Conservation (phyloP, 352 stramenopile species). For the Globisporangium carolinianum region DNA sequence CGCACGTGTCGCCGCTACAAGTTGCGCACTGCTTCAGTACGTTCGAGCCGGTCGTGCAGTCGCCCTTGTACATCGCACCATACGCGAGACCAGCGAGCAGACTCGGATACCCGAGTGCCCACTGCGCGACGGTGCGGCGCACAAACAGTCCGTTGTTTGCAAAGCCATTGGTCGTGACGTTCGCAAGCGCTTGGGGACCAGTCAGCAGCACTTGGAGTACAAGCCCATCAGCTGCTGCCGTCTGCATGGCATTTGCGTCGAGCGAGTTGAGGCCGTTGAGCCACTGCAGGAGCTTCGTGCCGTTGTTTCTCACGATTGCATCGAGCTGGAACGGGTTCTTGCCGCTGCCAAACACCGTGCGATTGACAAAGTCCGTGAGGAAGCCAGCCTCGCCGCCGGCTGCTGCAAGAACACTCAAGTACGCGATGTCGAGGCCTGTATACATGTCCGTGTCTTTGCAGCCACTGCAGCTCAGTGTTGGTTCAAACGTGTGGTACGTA, state of each 20-base stretch:
- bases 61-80: constrained; percentile 42
- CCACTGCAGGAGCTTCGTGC: constrained; percentile 61
- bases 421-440: constrained; percentile 49
- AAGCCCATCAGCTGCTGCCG: too few species aligned
- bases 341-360: constrained; percentile 29
- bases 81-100: constrained; percentile 52
- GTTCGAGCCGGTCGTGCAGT: constrained; percentile 26
- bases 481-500: constrained; percentile 61
- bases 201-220: constrained; percentile 4
- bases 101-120: constrained; percentile 67
- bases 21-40: constrained; percentile 38
- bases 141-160: constrained; percentile 73
- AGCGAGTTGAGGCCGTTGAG: constrained; percentile 77
- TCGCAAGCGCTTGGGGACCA: constrained; percentile 23
- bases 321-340: constrained; percentile 16
- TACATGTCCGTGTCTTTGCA: constrained; percentile 55
- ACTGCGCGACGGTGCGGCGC: constrained; percentile 46
- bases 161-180: constrained; percentile 50
- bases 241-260: constrained; percentile 53
- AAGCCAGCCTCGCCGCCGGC: constrained; percentile 59
- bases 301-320: constrained; percentile 28
- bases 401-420: constrained; percentile 58
- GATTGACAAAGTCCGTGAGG: constrained; percentile 29
- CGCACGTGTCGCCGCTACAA: constrained; percentile 28
- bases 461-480: constrained; percentile 37